Percentiles rank a stretch among this genome's conserved stretches.
phyloP scores from a whole-genome alignment of 169 alveolate genomes.

The Nephromyces sp. region DNA sequence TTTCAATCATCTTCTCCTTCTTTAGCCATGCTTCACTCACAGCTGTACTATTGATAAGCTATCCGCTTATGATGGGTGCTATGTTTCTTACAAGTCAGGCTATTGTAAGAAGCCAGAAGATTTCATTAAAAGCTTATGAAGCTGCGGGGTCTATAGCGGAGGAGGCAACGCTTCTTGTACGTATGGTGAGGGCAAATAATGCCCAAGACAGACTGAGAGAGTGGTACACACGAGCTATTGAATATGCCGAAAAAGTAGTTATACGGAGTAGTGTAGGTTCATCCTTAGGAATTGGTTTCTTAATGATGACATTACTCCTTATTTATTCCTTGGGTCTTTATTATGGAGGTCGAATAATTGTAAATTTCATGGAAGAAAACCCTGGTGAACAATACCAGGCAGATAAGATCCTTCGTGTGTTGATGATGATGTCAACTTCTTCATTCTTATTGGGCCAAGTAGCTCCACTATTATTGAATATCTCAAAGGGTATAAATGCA shows the following conservation, averaged over 20 bases:
- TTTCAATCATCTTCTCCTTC: not conserved
- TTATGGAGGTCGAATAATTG: not conserved
- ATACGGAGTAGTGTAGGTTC: too few relatives aligned
- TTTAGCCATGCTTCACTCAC: not conserved
- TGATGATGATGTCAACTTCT: not conserved
- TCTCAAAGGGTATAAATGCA: not conserved
- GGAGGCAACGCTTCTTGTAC: not conserved
- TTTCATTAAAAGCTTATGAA: too few relatives aligned
- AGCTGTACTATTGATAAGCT: not conserved
- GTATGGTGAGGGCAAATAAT: not conserved
- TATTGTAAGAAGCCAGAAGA: not conserved
- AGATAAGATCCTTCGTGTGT: not conserved
- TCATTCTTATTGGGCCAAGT: not conserved
- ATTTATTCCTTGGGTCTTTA: not conserved
- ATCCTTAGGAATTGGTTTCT: not conserved
- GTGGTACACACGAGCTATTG: too few relatives aligned
- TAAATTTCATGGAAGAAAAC: not conserved
- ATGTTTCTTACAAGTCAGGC: not conserved
- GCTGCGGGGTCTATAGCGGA: constrained; percentile 1
- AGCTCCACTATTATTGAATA: not conserved
- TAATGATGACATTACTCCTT: not conserved
- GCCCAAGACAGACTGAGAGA: too few relatives aligned
- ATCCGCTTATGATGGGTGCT: not conserved
- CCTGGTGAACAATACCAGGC: not conserved
- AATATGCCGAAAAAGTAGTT: too few relatives aligned